Percentiles rank a stretch among this genome's conserved stretches.
Evolutionary conservation across 2,329 filamentous ascomycete species (phyloP).

Genomic region (Colletotrichum lentis): DNA sequence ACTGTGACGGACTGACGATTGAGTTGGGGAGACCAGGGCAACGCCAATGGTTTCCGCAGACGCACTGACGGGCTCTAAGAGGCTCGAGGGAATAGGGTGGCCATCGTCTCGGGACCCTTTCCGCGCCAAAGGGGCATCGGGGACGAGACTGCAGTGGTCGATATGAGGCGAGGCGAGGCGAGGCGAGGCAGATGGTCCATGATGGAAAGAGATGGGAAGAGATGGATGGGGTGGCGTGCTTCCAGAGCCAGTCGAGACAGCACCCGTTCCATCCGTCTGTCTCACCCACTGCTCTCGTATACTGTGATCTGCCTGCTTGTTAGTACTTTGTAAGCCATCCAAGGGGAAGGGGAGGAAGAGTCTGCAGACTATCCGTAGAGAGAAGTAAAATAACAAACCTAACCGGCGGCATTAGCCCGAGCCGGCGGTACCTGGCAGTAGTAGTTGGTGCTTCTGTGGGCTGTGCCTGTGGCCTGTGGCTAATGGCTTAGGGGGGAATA

Average conservation of each 20-base stretch:
- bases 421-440: slow-evolving; percentile 27
- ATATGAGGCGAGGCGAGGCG: background rate
- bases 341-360: background rate
- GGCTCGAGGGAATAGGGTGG: slow-evolving; percentile 26
- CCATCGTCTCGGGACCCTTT: slow-evolving; percentile 4
- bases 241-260: slow-evolving; percentile 9
- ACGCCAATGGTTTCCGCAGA: slow-evolving; percentile 14
- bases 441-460: background rate
- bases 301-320: too few species aligned
- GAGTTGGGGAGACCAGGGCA: slow-evolving; percentile 1
- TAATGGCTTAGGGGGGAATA: background rate
- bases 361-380: too few species aligned
- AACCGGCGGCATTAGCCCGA: slow-evolving; percentile 4
- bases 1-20: slow-evolving; percentile 17
- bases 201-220: background rate
- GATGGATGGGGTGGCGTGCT: background rate
- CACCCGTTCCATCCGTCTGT: slow-evolving; percentile 9
- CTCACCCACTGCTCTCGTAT: background rate
- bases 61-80: slow-evolving; percentile 26
- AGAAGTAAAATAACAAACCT: slow-evolving; percentile 1
- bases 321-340: too few species aligned
- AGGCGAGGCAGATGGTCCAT: slow-evolving; percentile 1
- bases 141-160: slow-evolving; percentile 4
- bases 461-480: too few species aligned
- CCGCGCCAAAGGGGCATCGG: background rate